Evolutionary conservation across 1,284 basidiomycete species (phyloP), one percentile per base, ranked within the genome.

Genomic region (Cerioporus squamosus): DNA sequence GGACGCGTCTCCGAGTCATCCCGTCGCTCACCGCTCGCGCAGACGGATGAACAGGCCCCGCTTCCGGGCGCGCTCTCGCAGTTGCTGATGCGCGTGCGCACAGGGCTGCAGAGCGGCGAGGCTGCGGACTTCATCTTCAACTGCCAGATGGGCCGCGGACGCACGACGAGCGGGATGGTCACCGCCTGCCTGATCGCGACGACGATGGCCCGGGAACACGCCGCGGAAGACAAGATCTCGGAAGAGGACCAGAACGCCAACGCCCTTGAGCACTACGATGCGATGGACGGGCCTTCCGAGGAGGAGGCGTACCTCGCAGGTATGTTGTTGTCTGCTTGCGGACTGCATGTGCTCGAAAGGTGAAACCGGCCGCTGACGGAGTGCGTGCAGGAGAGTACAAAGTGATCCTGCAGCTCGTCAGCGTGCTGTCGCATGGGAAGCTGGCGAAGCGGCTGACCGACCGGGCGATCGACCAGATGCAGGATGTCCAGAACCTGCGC

Each of bases 1-100:
- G 24, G 50, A 26, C 23, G 14, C 24, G 51, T 44, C 53, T 61
- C n/a, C n/a, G n/a, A n/a, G n/a, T n/a, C 10, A 60, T 46, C 20
- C 12, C 49, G 5, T 20, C 40, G 57, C 36, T 55, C 56, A 2
- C 18, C 70, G 12, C n/a, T 33, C 20, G 39, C 18, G 38, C 31
- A 95, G 94, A 98, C 95, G 14, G 96, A 98, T 68, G 95, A 98
- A 74, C 95, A 97, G 78, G 94, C 95, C 0, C 95, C 96, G 1
- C 79, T 98, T 15, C 96, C 95, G 0, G 89, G 82, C 40, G 93
- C 94, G 6, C 82, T 97, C 31, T 86, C 84, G 36, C 86, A 90
- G 55, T 79, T 98, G 44, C 80, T 96, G 29, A 82, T 87, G 33
- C 85, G 95, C 22, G 84, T 97, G 5, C 81, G 80, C 38, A 74